A percentile compares a stretch with the other conserved stretches of the same genome.
These are phyloP conservation scores for Eucalyptus grandis DNA, from an alignment of 345 rosid genomes.

Conservation along the genomic window DNA sequence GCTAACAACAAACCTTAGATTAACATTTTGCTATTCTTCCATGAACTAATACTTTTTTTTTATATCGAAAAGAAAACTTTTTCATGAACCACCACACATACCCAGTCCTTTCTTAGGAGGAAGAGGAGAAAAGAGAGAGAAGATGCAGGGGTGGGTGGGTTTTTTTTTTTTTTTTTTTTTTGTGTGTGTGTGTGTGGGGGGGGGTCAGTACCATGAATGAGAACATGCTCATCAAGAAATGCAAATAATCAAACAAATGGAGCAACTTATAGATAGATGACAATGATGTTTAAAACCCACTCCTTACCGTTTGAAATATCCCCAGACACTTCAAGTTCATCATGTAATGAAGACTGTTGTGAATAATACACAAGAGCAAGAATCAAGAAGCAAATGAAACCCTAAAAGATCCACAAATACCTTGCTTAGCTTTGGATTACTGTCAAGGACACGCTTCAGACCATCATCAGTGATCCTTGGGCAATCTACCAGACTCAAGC, in stretches of 20 bases:
- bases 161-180: too few relatives aligned
- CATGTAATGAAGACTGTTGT: not conserved
- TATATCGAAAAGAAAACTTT: not conserved
- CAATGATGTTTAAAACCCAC: not conserved
- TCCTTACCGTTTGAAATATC: not conserved
- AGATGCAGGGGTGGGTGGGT: too few relatives aligned
- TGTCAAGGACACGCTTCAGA: constrained; percentile 44
- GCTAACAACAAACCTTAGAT: not conserved
- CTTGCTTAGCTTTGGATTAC: constrained; percentile 57
- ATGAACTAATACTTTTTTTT: not conserved
- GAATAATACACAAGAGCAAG: not conserved
- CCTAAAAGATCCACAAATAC: constrained; percentile 4
- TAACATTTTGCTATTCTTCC: not conserved
- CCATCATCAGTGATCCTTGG: constrained; percentile 63
- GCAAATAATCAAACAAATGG: not conserved
- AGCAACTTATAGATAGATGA: not conserved
- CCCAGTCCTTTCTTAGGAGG: not conserved
- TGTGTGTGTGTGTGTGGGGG: too few relatives aligned
- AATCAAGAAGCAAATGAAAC: not conserved
- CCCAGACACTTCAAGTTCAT: not conserved
- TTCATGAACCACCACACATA: not conserved
- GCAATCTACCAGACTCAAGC: constrained; percentile 78
- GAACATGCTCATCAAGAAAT: not conserved
- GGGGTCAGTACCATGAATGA: not conserved
- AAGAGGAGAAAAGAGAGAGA: not conserved